Conservation (phyloP, 306 rosid genomes). For the Cicer bijugum region DNA sequence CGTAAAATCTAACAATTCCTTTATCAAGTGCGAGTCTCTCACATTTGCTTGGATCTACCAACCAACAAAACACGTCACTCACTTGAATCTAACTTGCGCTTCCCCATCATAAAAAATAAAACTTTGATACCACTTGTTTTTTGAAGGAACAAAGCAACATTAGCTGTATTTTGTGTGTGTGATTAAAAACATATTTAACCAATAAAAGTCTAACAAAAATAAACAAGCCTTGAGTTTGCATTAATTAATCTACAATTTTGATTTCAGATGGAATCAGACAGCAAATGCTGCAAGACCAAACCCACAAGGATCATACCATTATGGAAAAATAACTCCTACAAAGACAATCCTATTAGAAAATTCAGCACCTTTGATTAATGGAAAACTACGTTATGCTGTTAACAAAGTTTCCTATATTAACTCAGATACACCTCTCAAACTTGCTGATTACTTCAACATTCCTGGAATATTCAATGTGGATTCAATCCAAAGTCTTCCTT, state of each 20-base stretch:
- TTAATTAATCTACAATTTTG: neutral
- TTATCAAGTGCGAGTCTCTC: too few relatives aligned
- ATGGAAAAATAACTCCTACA: conserved; percentile 73
- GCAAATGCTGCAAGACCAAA: conserved; percentile 99
- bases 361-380: conserved; percentile 76
- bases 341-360: conserved; percentile 76
- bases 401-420: conserved; percentile 74
- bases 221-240: neutral
- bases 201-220: neutral
- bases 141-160: too few relatives aligned
- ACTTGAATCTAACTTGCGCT: too few relatives aligned
- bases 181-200: neutral
- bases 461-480: conserved; percentile 71
- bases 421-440: conserved; percentile 90
- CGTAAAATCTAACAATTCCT: too few relatives aligned
- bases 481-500: conserved; percentile 71
- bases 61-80: too few relatives aligned
- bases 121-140: too few relatives aligned
- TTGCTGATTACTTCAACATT: conserved; percentile 93
- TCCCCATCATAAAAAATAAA: too few relatives aligned
- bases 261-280: conserved; percentile 87
- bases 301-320: conserved; percentile 97
- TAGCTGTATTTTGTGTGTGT: neutral
- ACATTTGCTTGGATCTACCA: too few relatives aligned
- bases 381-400: conserved; percentile 77